A percentile compares a stretch with the other conserved stretches of the same genome.
phyloP scores from a whole-genome alignment of 306 rosid genomes.

The Calophaca sinica region DNA sequence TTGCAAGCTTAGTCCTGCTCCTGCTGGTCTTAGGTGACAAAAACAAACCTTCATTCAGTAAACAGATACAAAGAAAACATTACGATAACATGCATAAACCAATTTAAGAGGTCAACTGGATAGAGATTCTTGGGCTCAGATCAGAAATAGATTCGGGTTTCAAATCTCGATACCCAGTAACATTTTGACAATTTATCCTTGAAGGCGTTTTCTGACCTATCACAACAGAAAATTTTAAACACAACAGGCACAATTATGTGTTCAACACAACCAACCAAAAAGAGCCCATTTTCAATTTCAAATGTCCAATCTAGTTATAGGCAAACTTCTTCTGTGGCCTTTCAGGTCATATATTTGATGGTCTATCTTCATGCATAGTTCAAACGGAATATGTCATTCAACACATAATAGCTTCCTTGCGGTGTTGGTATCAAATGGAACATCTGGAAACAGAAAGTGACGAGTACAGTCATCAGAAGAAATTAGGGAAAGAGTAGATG shows the following conservation, averaged over 20 bases:
- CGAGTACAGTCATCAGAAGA: constrained; percentile 10
- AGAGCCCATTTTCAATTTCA: constrained; percentile 53
- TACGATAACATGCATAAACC: constrained; percentile 4
- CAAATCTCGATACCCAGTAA: constrained; percentile 39
- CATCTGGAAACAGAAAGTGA: constrained; percentile 65
- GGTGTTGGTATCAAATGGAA: constrained; percentile 91
- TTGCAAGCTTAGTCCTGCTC: background rate
- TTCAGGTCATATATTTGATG: constrained; percentile 39
- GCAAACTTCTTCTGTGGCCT: constrained; percentile 49
- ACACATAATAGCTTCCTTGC: constrained; percentile 78
- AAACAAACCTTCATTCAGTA: constrained; percentile 15
- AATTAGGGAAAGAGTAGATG: background rate
- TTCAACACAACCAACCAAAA: constrained; percentile 53
- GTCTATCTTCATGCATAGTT: constrained; percentile 79
- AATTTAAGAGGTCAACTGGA: constrained; percentile 22
- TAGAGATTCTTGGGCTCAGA: constrained; percentile 20
- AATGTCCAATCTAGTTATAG: constrained; percentile 45
- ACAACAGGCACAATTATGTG: constrained; percentile 47
- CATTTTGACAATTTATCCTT: constrained; percentile 51
- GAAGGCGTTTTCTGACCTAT: constrained; percentile 52
- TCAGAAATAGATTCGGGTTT: constrained; percentile 35
- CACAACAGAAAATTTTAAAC: constrained; percentile 55
- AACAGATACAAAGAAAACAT: constrained; percentile 13
- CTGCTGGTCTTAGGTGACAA: background rate
- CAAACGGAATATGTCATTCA: constrained; percentile 90